Evolutionary conservation across 371 early-diverging fungal genomes (phyloP), one percentile per base, ranked within the genome.

Genomic region (Modicella reniformis): DNA sequence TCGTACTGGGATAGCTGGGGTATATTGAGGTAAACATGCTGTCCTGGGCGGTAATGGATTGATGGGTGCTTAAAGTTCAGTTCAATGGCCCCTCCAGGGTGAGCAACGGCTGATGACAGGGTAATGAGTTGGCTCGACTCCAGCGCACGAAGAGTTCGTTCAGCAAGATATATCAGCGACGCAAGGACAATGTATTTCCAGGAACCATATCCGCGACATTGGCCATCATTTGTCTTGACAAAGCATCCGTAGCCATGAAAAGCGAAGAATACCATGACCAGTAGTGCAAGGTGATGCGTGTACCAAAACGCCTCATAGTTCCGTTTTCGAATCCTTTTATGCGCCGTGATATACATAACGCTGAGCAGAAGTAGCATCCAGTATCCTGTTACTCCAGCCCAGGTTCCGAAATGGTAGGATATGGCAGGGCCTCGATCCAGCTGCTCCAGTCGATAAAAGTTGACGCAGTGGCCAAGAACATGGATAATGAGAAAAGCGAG

Each of bases 261-360:
- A 64, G 88, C 83, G 44, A 89, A 67, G 68, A 85, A 74, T 2
- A 84, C 53, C 66, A 87, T 83, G 77, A 85, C 84, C 4, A 86
- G 71, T 51, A 91, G 53, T 58, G 86, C 86, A 29, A 92, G 81
- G 64, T 92, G 92, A 82, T 93, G 93, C 33, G 90, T 86, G 81
- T 86, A 87, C 87, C 91, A 93, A 72, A 93, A 93, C 59, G 88
- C 74, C 70, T 93, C 93, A 75, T 89, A 87, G 59, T 84, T 82
- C 54, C 74, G 62, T 23, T 84, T 70, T 30, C 90, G 77, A 50
- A 92, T 81, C 26, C 77, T 79, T 13, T 72, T 81, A 53, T 88
- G 81, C 23, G 90, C 87, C 28, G 88, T 80, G 47, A 82, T 81
- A 64, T 84, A 87, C 82, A 93, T 85, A 58, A 87, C 56, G 40